Conservation (phyloP, 441 rosid species). For the Jatropha podagrica region DNA sequence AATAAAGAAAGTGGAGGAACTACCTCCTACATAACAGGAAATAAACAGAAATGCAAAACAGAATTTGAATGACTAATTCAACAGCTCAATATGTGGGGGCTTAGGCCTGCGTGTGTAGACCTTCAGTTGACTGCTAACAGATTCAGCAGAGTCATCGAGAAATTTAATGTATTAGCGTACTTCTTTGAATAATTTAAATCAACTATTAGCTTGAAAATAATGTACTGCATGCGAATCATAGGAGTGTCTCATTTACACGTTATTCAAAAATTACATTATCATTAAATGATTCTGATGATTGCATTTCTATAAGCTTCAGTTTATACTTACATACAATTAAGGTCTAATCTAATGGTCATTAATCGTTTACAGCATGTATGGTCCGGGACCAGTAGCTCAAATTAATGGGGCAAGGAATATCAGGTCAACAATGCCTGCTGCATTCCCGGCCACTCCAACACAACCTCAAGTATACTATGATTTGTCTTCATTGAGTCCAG, state of each 20-base stretch:
- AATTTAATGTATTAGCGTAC: background rate
- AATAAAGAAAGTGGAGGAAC: too few species aligned
- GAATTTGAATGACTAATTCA: too few species aligned
- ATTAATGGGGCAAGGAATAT: slow-evolving; percentile 28
- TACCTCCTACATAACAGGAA: too few species aligned
- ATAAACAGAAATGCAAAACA: too few species aligned
- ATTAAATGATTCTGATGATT: background rate
- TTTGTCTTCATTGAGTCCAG: slow-evolving; percentile 48
- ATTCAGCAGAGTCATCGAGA: background rate
- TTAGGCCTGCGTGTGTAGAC: too few species aligned
- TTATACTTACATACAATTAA: background rate
- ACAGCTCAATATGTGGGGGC: too few species aligned
- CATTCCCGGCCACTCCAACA: slow-evolving; percentile 29
- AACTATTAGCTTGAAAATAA: background rate
- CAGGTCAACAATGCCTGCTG: slow-evolving; percentile 23
- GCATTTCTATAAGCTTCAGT: too few species aligned
- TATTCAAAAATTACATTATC: background rate
- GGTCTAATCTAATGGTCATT: background rate
- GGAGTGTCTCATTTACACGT: background rate
- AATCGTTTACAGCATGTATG: slow-evolving; percentile 35
- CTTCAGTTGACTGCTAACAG: too few species aligned
- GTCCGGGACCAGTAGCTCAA: slow-evolving; percentile 29
- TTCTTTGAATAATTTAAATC: background rate
- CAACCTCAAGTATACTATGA: slow-evolving; percentile 44
- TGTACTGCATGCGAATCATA: background rate